Evolutionary conservation across 345 rosid species (phyloP).

Genomic region (Syzygium oleosum): DNA sequence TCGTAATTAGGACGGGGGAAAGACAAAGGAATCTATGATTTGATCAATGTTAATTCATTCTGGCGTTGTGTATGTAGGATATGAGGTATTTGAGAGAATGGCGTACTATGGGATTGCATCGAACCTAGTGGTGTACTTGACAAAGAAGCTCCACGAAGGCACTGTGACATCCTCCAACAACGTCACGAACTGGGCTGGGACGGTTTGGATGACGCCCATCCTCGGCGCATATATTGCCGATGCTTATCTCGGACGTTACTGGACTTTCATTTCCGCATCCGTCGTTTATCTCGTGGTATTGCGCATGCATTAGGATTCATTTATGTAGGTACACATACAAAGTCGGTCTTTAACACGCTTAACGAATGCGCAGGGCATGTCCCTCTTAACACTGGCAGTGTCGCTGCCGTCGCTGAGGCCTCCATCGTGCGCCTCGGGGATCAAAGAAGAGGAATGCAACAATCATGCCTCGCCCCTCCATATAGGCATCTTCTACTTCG

Average conservation of each 20-base stretch:
- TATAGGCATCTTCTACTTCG: conserved; percentile 31
- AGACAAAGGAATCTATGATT: background rate
- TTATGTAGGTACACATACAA: background rate
- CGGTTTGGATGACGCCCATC: conserved; percentile 51
- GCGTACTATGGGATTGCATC: conserved; percentile 59
- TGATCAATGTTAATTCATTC: background rate
- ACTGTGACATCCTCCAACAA: conserved; percentile 52
- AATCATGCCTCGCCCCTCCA: conserved; percentile 22
- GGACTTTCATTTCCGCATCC: conserved; percentile 44
- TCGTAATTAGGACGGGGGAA: background rate
- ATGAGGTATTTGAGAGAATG: conserved; percentile 67
- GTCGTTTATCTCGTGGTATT: conserved; percentile 33
- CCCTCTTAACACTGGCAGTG: conserved; percentile 39
- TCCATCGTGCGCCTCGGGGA: conserved; percentile 26
- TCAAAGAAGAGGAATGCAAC: conserved; percentile 19
- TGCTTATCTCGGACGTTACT: conserved; percentile 47
- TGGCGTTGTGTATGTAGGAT: conserved; percentile 12
- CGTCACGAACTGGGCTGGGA: conserved; percentile 60
- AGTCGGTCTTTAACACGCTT: background rate
- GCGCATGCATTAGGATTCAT: background rate
- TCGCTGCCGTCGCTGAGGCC: conserved; percentile 36
- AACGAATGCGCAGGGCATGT: conserved; percentile 40
- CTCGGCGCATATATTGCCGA: conserved; percentile 59
- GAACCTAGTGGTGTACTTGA: conserved; percentile 45
- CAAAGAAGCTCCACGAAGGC: conserved; percentile 43